A percentile compares a stretch with the other conserved stretches of the same genome.
Conservation (phyloP, 139 green algal species). For the Edaphochlamys debaryana region DNA sequence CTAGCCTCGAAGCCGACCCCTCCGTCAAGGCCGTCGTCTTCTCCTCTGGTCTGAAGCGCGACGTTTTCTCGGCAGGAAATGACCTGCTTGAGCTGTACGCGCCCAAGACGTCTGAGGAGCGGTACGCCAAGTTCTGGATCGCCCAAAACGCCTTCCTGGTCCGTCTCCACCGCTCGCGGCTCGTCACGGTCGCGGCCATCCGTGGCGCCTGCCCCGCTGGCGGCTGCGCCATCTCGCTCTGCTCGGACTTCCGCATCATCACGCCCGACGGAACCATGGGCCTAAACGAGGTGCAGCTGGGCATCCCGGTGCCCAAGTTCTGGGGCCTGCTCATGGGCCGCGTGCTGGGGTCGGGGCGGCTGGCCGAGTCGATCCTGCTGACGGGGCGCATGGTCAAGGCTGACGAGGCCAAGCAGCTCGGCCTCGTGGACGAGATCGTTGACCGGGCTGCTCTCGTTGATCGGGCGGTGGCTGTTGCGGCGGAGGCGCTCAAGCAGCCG, state of each 20-base stretch:
- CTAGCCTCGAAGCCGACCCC: slow-evolving; percentile 63
- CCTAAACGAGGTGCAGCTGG: slow-evolving; percentile 82
- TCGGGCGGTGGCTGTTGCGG: slow-evolving; percentile 60
- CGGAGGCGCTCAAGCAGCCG: slow-evolving; percentile 55
- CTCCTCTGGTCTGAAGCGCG: slow-evolving; percentile 68
- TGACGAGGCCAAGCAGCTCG: slow-evolving; percentile 62
- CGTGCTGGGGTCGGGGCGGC: slow-evolving; percentile 61
- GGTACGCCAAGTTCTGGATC: slow-evolving; percentile 85
- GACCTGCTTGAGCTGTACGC: slow-evolving; percentile 86
- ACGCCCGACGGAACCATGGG: slow-evolving; percentile 75
- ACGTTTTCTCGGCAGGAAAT: slow-evolving; percentile 85
- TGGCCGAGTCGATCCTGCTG: slow-evolving; percentile 72
- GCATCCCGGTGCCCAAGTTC: slow-evolving; percentile 90
- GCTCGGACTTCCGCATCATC: slow-evolving; percentile 90
- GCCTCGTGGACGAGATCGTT: slow-evolving; percentile 82
- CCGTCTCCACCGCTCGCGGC: slow-evolving; percentile 68
- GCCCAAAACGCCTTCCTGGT: slow-evolving; percentile 81
- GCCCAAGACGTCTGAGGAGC: slow-evolving; percentile 65
- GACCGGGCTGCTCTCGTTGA: slow-evolving; percentile 61
- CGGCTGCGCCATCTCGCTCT: slow-evolving; percentile 88
- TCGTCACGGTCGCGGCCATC: slow-evolving; percentile 88
- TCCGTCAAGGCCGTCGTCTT: slow-evolving; percentile 76
- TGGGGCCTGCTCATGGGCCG: slow-evolving; percentile 81
- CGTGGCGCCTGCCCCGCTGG: slow-evolving; percentile 91
- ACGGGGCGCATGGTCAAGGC: slow-evolving; percentile 46